Conservation (phyloP, 352 stramenopile species). For the Phytophthora ohioensis region DNA sequence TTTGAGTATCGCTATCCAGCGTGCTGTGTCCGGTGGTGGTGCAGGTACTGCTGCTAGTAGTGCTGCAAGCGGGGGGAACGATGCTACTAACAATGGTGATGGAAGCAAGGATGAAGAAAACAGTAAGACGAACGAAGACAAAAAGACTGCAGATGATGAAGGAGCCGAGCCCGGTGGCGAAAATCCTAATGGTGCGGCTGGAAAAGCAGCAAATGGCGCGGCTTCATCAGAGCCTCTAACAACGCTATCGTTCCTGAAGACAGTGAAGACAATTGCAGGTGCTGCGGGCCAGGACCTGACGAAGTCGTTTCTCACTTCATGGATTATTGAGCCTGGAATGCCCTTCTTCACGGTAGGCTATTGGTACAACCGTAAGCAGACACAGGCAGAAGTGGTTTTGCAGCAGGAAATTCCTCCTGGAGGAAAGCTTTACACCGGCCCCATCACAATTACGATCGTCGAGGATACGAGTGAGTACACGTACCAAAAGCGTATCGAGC, state of each 20-base stretch:
- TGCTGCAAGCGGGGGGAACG: constrained; percentile 35
- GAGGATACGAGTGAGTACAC: constrained; percentile 88
- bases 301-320: constrained; percentile 81
- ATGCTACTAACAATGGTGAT: constrained; percentile 42
- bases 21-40: constrained; percentile 65
- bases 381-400: constrained; percentile 84
- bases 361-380: constrained; percentile 92
- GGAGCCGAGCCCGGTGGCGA: constrained; percentile 32
- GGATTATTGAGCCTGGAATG: constrained; percentile 86
- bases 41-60: constrained; percentile 26
- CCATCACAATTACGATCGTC: constrained; percentile 87
- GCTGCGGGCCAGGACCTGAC: constrained; percentile 80
- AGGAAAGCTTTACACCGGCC: constrained; percentile 82
- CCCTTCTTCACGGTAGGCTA: constrained; percentile 89
- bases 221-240: constrained; percentile 65
- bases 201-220: constrained; percentile 27
- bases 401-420: constrained; percentile 85
- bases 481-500: constrained; percentile 85
- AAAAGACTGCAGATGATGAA: constrained; percentile 49
- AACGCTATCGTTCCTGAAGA: constrained; percentile 83
- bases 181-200: constrained; percentile 21
- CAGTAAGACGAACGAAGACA: constrained; percentile 31
- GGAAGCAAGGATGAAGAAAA: constrained; percentile 50
- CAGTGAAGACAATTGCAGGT: constrained; percentile 82
- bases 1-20: constrained; percentile 79